Conservation (phyloP, 1,284 basidiomycete genomes). For the Ganoderma lingzhi region DNA sequence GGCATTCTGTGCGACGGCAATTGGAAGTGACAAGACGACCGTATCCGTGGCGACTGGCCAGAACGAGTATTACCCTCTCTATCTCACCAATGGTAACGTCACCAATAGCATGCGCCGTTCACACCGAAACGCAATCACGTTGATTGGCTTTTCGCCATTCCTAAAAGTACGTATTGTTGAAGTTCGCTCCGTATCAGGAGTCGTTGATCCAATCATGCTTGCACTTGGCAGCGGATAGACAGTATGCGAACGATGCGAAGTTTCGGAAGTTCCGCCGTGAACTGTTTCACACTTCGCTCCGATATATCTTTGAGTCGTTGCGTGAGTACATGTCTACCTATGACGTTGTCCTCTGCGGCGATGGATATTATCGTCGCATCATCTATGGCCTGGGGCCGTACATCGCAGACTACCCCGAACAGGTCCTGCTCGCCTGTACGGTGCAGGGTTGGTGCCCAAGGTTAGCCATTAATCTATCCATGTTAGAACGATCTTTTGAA, state of each 20-base stretch:
- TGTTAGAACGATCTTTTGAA: too few species aligned
- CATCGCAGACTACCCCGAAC: slow-evolving; percentile 31
- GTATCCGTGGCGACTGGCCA: slow-evolving; percentile 34
- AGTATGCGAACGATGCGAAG: slow-evolving; percentile 1
- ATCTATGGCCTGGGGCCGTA: slow-evolving; percentile 29
- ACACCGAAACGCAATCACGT: slow-evolving; percentile 17
- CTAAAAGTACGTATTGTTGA: slow-evolving; percentile 20
- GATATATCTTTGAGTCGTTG: slow-evolving; percentile 16
- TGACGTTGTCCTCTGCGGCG: slow-evolving; percentile 13
- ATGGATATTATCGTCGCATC: slow-evolving; percentile 21
- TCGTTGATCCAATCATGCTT: too few species aligned
- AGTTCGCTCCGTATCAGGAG: too few species aligned
- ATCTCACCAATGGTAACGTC: slow-evolving; percentile 31
- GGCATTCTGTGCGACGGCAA: slow-evolving; percentile 28
- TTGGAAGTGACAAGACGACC: slow-evolving; percentile 36
- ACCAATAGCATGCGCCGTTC: slow-evolving; percentile 29
- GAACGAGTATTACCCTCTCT: slow-evolving; percentile 34
- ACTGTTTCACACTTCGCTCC: slow-evolving; percentile 22
- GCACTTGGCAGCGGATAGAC: neutral
- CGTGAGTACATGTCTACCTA: slow-evolving; percentile 16
- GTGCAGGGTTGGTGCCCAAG: slow-evolving; percentile 23
- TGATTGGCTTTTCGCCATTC: slow-evolving; percentile 31
- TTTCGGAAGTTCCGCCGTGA: slow-evolving; percentile 23
- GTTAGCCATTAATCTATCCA: too few species aligned
- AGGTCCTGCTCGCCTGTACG: slow-evolving; percentile 8